These are phyloP conservation scores for Apophysomyces ossiformis DNA, from an alignment of 371 early-diverging fungal genomes.

Conservation along the genomic window DNA sequence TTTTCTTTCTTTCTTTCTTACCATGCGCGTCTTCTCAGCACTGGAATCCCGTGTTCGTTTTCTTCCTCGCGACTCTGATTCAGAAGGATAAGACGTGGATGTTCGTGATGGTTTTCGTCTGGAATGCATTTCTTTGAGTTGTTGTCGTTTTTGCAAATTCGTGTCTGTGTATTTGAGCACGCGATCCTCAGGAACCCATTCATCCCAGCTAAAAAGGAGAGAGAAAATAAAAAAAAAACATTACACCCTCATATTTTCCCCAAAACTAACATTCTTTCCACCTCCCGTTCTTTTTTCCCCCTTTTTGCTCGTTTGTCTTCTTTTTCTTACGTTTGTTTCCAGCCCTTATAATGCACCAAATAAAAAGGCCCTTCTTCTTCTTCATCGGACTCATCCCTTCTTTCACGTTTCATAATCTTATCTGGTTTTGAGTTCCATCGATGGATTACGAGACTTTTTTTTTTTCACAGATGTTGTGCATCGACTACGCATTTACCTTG, in stretches of 20 bases:
- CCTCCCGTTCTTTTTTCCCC: neutral
- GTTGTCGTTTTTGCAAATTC: constrained; percentile 79
- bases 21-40: constrained; percentile 52
- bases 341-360: constrained; percentile 94
- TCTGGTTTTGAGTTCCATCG: neutral
- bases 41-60: constrained; percentile 57
- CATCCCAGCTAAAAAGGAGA: constrained; percentile 83
- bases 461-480: constrained; percentile 5
- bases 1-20: neutral
- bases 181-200: constrained; percentile 92
- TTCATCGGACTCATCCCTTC: constrained; percentile 19
- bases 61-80: constrained; percentile 37
- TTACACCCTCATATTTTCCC: neutral
- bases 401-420: constrained; percentile 30
- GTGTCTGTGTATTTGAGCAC: constrained; percentile 80
- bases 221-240: neutral
- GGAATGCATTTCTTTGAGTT: constrained; percentile 65
- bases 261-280: constrained; percentile 17
- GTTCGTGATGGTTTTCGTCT: constrained; percentile 49
- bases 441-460: neutral
- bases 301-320: neutral
- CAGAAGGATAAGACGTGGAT: constrained; percentile 15
- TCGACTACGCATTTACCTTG: constrained; percentile 64
- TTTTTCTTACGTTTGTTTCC: constrained; percentile 84
- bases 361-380: constrained; percentile 71